phyloP scores from a whole-genome alignment of 2,329 filamentous ascomycete species.

The Fusarium dimerum region DNA sequence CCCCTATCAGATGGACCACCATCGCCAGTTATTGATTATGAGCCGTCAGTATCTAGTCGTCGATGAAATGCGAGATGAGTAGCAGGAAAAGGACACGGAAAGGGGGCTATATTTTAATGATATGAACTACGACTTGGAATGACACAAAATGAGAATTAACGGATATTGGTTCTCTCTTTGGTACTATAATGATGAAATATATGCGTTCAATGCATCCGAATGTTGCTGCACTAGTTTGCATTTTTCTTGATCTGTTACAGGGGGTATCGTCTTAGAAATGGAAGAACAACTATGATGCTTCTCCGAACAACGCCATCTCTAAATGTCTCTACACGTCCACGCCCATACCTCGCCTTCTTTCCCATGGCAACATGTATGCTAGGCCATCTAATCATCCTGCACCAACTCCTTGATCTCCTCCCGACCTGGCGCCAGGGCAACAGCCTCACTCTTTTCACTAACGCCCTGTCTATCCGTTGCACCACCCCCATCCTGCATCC shows the following conservation, averaged over 20 bases:
- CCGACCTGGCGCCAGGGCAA: constrained; percentile 45
- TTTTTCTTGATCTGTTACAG: not conserved
- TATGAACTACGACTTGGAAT: not conserved
- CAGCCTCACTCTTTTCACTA: constrained; percentile 46
- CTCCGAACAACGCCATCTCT: not conserved
- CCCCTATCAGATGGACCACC: constrained; percentile 17
- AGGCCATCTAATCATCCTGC: constrained; percentile 55
- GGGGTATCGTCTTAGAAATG: not conserved
- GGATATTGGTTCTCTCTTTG: not conserved
- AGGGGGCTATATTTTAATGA: not conserved
- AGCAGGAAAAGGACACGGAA: not conserved
- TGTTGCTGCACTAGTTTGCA: too few relatives aligned
- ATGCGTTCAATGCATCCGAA: too few relatives aligned
- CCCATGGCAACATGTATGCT: not conserved
- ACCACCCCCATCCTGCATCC: constrained; percentile 66
- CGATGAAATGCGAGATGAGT: constrained; percentile 5
- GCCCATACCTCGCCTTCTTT: too few relatives aligned
- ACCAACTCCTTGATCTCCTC: constrained; percentile 67
- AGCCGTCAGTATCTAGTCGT: constrained; percentile 6
- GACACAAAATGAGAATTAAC: not conserved
- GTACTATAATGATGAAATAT: not conserved
- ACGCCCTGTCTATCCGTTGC: constrained; percentile 48
- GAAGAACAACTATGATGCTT: not conserved
- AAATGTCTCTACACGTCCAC: not conserved
- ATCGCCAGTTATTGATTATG: constrained; percentile 7